Evolutionary conservation across 805 yeast genomes (phyloP).

Genomic region (Ogataea ganodermae): DNA sequence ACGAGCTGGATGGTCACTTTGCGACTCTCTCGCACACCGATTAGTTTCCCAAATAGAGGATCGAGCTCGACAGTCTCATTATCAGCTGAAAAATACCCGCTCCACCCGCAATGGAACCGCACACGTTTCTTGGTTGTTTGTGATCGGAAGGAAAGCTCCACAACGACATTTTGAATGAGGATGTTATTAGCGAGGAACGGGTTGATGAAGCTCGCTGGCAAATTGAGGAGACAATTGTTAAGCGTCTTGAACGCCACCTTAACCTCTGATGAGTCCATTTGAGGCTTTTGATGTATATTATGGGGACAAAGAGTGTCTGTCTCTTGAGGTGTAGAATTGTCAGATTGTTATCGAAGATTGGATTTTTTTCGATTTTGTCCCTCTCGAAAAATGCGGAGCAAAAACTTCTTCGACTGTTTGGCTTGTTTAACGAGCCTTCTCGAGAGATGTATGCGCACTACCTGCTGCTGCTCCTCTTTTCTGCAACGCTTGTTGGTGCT

Average conservation of each 20-base stretch:
- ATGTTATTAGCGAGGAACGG: conserved; percentile 41
- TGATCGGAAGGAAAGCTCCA: conserved; percentile 31
- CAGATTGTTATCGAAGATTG: too few relatives aligned
- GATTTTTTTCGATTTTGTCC: background rate
- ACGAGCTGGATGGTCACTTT: conserved; percentile 46
- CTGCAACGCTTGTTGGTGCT: too few relatives aligned
- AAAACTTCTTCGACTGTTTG: background rate
- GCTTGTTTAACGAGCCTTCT: background rate
- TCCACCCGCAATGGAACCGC: conserved; percentile 33
- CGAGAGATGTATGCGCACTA: background rate
- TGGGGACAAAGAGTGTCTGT: too few relatives aligned
- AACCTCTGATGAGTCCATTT: conserved; percentile 28
- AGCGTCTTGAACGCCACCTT: conserved; percentile 26
- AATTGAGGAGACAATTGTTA: conserved; percentile 37
- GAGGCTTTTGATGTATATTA: too few relatives aligned
- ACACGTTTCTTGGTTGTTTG: conserved; percentile 15
- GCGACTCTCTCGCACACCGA: conserved; percentile 48
- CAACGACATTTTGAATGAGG: conserved; percentile 41
- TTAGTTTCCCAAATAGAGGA: conserved; percentile 58
- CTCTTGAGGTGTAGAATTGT: too few relatives aligned
- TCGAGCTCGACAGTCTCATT: conserved; percentile 56
- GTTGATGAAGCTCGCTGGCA: conserved; percentile 40
- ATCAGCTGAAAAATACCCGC: conserved; percentile 29
- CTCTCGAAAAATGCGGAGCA: background rate
- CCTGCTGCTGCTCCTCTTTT: background rate